Base-by-base conservation (phyloP, 768 basidiomycete genomes). In the Russula compacta region DNA sequence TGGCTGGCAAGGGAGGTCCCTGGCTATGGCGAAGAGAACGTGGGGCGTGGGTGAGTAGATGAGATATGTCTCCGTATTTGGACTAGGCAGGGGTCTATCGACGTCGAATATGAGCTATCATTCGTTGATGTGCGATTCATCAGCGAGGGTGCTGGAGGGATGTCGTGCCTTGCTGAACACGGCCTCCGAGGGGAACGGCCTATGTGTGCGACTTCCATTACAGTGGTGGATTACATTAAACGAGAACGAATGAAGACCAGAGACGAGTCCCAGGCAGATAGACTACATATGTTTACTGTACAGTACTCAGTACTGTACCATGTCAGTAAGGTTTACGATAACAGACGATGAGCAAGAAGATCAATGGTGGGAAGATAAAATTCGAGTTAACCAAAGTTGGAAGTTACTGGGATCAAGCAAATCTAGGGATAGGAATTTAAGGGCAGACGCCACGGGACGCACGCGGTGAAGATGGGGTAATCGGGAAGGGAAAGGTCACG, bases 341-440 rank as follows among this genome's bases (percentile, higher is more conserved):
- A 61, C 60, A 56, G 42, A 50, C 40, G 35, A 33, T 6, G 40
- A 19, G 17, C 29, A 17, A 24, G 35, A 49, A 35, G 39, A 38
- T 48, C 53, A 38, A 42, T 46, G 54, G 42, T n/a, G 53, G 19
- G 17, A 42, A 32, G 40, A 48, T 35, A 36, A 29, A 38, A 57
- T 57, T 56, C 55, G 43, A 39, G 24, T 56, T 61, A 57, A 61
- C 55, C 55, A 57, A 57, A 57, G 38, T 38, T 52, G 44, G 60
- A 40, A 57, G 3, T 47, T 51, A 40, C 50, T 17, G 5, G 5
- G 19, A 61, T 57, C 56, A 44, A 50, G 9, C 32, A 57, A 39
- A 33, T 19, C 24, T 12, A 29, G 53, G 35, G 21, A 35, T 21
- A 9, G n/a, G 7, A 17, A 29, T 36, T 56, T 29, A 40, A 21